Evolutionary conservation across 73 alveolate genomes (phyloP).

Genomic region (Tetrahymena borealis): DNA sequence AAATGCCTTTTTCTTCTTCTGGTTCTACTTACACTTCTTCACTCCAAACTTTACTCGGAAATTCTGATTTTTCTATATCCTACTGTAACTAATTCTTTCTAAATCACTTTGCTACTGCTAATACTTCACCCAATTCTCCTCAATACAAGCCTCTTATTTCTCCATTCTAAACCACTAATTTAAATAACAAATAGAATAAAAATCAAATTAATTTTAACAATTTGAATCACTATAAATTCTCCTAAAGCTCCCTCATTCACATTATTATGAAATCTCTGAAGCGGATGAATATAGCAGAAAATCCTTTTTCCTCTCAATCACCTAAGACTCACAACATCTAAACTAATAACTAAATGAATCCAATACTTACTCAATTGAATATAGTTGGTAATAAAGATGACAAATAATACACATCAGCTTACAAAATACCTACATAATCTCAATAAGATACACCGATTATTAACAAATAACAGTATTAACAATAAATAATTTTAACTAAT

Average conservation of each 20-base stretch:
- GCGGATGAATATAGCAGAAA: not conserved
- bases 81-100: not conserved
- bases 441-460: not conserved
- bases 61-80: not conserved
- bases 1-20: not conserved
- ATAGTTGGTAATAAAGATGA: not conserved
- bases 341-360: not conserved
- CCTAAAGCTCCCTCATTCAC: no score
- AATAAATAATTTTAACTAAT: not conserved
- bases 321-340: not conserved
- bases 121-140: not conserved
- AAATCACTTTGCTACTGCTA: not conserved
- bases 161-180: not conserved
- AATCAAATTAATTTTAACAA: no score
- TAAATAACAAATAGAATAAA: no score
- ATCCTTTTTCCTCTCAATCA: not conserved
- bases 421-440: not conserved
- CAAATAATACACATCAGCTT: not conserved
- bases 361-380: not conserved
- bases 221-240: no score
- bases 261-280: not conserved
- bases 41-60: not conserved
- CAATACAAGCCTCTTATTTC: not conserved
- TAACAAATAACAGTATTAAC: not conserved
- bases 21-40: not conserved